Evolutionary conservation across 176 grass and related monocot species (phyloP).

Genomic region (maize (Zea mays)): DNA sequence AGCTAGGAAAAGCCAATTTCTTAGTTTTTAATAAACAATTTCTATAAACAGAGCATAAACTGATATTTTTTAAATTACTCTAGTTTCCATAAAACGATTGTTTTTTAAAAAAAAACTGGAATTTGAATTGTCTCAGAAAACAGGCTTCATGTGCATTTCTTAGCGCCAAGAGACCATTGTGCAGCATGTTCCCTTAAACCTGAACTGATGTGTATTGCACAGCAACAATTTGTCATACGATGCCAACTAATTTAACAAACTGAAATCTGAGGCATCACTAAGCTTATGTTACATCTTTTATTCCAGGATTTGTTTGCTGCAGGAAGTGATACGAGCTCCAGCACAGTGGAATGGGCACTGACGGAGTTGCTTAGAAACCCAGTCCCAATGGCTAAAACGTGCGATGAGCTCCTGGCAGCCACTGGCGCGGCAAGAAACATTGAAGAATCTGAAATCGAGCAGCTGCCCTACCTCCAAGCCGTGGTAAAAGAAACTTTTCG

Average conservation of each 20-base stretch:
- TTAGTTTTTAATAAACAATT: too few relatives aligned
- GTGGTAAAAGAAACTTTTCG: conserved; percentile 52
- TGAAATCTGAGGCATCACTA: neutral
- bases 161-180: too few relatives aligned
- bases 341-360: conserved; percentile 54
- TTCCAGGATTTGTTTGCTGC: conserved; percentile 51
- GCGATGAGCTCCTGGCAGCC: conserved; percentile 21
- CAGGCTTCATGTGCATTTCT: too few relatives aligned
- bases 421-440: conserved; percentile 18
- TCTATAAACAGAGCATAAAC: too few relatives aligned
- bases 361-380: conserved; percentile 44
- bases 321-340: conserved; percentile 50
- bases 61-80: too few relatives aligned
- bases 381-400: conserved; percentile 6
- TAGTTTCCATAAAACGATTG: too few relatives aligned
- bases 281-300: neutral
- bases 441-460: conserved; percentile 36
- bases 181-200: too few relatives aligned
- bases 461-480: conserved; percentile 51
- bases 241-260: neutral
- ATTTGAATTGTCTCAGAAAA: too few relatives aligned
- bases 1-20: too few relatives aligned
- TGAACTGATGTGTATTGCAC: too few relatives aligned
- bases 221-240: neutral
- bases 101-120: too few relatives aligned